Conservation (phyloP, 495 filamentous ascomycete species). For the Daldinia grandis region DNA sequence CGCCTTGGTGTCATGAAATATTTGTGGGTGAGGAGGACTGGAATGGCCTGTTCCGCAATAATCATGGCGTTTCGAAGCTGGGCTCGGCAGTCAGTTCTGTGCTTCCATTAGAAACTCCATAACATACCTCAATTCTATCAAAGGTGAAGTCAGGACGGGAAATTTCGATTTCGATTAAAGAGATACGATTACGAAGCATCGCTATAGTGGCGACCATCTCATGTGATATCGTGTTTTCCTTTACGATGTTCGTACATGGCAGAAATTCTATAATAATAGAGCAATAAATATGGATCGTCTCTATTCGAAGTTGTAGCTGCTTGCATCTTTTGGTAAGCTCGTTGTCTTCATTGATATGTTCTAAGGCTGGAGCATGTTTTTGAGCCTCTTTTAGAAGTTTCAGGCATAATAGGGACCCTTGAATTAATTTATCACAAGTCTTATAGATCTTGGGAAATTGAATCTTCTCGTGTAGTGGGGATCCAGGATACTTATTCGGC, state of each 20-base stretch:
- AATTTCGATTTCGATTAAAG: background rate
- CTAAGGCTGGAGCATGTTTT: background rate
- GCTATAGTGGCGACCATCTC: background rate
- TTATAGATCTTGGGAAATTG: background rate
- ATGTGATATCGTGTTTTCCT: background rate
- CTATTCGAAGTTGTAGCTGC: background rate
- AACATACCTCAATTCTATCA: background rate
- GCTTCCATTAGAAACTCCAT: background rate
- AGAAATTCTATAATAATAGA: background rate
- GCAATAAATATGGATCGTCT: background rate
- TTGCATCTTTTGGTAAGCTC: background rate
- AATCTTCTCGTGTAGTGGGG: background rate
- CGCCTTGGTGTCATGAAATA: background rate
- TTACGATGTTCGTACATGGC: background rate
- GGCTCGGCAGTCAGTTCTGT: background rate
- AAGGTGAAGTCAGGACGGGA: background rate
- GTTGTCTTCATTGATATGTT: background rate
- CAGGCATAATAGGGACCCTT: background rate
- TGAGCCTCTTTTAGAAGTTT: background rate
- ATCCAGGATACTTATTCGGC: background rate
- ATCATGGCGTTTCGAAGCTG: background rate
- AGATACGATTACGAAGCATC: background rate
- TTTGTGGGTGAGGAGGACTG: background rate
- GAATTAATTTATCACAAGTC: background rate
- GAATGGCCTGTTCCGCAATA: background rate